phyloP scores from a whole-genome alignment of 2,329 filamentous ascomycete genomes.

The Neonectria ditissima region DNA sequence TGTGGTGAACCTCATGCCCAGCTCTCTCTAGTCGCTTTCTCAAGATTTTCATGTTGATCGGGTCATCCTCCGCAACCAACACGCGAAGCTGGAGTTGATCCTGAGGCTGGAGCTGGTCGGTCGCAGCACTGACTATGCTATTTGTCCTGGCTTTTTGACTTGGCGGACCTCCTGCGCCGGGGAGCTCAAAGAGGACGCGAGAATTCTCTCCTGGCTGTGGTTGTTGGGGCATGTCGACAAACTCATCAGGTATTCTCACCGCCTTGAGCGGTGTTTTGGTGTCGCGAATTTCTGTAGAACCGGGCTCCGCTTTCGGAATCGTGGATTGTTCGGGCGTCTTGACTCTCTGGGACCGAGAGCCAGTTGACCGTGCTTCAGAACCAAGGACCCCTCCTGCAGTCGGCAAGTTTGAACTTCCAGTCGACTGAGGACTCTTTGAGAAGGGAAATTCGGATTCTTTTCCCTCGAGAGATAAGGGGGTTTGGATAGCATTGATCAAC shows the following conservation, averaged over 20 bases:
- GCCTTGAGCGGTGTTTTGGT: slow-evolving; percentile 60
- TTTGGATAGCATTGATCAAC: slow-evolving; percentile 78
- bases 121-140: slow-evolving; percentile 40
- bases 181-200: slow-evolving; percentile 55
- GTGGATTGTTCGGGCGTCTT: slow-evolving; percentile 32
- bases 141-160: slow-evolving; percentile 32
- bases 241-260: slow-evolving; percentile 63
- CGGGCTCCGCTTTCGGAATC: slow-evolving; percentile 44
- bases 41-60: slow-evolving; percentile 85
- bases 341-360: slow-evolving; percentile 15
- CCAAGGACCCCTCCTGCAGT: slow-evolving; percentile 18
- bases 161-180: slow-evolving; percentile 27
- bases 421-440: slow-evolving; percentile 25
- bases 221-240: slow-evolving; percentile 47
- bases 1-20: slow-evolving; percentile 78
- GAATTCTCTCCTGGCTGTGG: slow-evolving; percentile 50
- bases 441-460: slow-evolving; percentile 51
- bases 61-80: slow-evolving; percentile 88
- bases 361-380: slow-evolving; percentile 29
- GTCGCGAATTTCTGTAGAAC: slow-evolving; percentile 56
- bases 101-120: slow-evolving; percentile 37
- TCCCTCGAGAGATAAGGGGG: slow-evolving; percentile 60
- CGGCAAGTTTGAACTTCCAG: slow-evolving; percentile 25
- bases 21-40: slow-evolving; percentile 82
- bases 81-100: slow-evolving; percentile 63